Evolutionary conservation across 1,139 yeast genomes (phyloP).

Genomic region (Neolecta irregularis): DNA sequence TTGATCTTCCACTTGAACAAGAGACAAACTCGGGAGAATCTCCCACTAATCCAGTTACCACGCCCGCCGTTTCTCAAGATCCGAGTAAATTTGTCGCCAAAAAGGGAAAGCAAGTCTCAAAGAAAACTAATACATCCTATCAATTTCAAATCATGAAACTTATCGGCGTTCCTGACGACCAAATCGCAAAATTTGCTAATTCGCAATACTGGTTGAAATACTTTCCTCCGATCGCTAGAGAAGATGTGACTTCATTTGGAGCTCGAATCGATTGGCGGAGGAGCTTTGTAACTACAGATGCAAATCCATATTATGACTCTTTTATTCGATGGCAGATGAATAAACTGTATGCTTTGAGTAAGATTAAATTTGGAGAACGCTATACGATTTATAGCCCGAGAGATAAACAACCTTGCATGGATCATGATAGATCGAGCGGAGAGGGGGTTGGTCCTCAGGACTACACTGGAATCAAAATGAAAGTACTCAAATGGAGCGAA

Average conservation of each 20-base stretch:
- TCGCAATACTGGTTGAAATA: conserved; percentile 73
- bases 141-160: conserved; percentile 95
- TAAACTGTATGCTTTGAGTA: conserved; percentile 68
- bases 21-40: conserved; percentile 27
- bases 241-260: conserved; percentile 70
- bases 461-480: conserved; percentile 82
- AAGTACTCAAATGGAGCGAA: conserved; percentile 43
- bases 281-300: conserved; percentile 86
- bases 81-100: conserved; percentile 82
- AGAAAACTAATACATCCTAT: conserved; percentile 83
- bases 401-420: conserved; percentile 99
- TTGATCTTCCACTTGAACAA: conserved; percentile 34
- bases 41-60: conserved; percentile 12
- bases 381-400: conserved; percentile 93
- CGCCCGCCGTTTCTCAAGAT: conserved; percentile 41
- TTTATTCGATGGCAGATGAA: conserved; percentile 95
- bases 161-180: conserved; percentile 70
- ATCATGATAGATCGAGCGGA: conserved; percentile 94
- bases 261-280: conserved; percentile 98
- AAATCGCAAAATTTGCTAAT: conserved; percentile 77
- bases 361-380: conserved; percentile 95
- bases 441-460: conserved; percentile 97
- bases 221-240: conserved; percentile 81
- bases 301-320: conserved; percentile 86
- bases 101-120: conserved; percentile 83